Evolutionary conservation across 169 alveolate species (phyloP), one percentile per base, ranked within the genome.

Genomic region (Theileria annulata): DNA sequence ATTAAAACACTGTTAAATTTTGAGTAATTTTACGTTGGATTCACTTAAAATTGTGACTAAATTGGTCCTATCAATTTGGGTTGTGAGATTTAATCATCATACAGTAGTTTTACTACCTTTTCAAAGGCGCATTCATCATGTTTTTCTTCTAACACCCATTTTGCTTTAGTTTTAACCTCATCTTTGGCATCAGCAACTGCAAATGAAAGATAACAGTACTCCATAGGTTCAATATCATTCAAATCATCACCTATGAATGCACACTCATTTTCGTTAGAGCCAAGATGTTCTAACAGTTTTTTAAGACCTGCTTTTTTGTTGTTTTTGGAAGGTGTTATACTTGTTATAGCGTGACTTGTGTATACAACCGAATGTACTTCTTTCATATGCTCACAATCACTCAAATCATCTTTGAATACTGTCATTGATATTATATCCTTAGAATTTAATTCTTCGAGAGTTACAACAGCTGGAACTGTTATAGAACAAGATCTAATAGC

Each of bases 191-290:
- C 64, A 0, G 79, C 88, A 8, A 80, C 83, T 3, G 88, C 88
- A 67, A 72, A 80, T n/a, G 88, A 80, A 19, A 23, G 2, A 2
- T 56, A 23, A 10, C 69, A 31, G 37, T 58, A 42, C 68, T 73
- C 54, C 88, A 80, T 35, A 25, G 64, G 37, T 23, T 80, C 88
- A 19, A 75, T 9, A 37, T 80, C 88, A 37, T 80, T 80, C 4
- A n/a, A 3, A 13, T 69, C 74, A 51, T 80, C 88, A 17, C 88
- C 88, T 0, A 80, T 80, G 71, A 27, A 76, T 0, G 73, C 90
- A 35, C 86, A 69, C 12, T 71, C 83, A 42, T n/a, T 47, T 5
- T 71, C 77, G 19, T 27, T 30, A 5, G 71, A 62, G 25, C 31
- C 31, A 6, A 62, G 31, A 21, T 62, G 49, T n/a, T 62, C 0